Evolutionary conservation across 768 basidiomycete species (phyloP), one percentile per base, ranked within the genome.

Genomic region (Rubroboletus pulcherrimus): DNA sequence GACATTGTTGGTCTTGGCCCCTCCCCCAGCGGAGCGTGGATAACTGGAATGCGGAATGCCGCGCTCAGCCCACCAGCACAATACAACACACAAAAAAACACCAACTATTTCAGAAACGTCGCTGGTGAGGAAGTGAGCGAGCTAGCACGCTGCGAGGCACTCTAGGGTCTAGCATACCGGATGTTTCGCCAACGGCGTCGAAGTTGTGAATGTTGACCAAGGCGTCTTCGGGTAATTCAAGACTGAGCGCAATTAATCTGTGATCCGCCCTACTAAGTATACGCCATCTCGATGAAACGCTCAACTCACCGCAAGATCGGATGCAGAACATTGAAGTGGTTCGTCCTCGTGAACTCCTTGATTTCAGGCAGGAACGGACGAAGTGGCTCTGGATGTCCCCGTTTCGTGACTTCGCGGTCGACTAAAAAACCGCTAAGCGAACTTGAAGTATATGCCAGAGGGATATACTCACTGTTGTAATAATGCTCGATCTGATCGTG

Each of bases 31-130:
- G 1, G 75, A 70, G 26, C 79, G 75, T 5, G 81, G 81, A 58
- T 80, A 80, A 63, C 82, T 84, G 46, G 39, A 26, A 19, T 6
- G 15, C 7, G 1, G 24, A 17, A 29, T 44, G 12, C 15, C 9
- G 15, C 29, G n/a, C n/a, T 56, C n/a, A 42, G 51, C 7, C 45
- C 9, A 39, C n/a, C 1, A 7, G n/a, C 33, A 17, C 40, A 15
- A 9, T n/a, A n/a, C n/a, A n/a, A n/a, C n/a, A 15, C 33, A 17
- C 40, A n/a, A 35, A 41, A n/a, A 47, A 24, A 39, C 2, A 59
- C 80, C 12, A 30, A 83, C 83, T 86, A 86, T 71, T 86, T 84
- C 82, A 85, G 85, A 66, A 81, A 84, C 44, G 84, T 75, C 7
- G 80, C 84, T 85, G 52, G 31, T 19, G 19, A 31, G n/a, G 7